A percentile compares a stretch with the other conserved stretches of the same genome.
These are phyloP conservation scores for Chrysoporthe austroafricana DNA, from an alignment of 2,329 filamentous ascomycete genomes.

Conservation along the genomic window DNA sequence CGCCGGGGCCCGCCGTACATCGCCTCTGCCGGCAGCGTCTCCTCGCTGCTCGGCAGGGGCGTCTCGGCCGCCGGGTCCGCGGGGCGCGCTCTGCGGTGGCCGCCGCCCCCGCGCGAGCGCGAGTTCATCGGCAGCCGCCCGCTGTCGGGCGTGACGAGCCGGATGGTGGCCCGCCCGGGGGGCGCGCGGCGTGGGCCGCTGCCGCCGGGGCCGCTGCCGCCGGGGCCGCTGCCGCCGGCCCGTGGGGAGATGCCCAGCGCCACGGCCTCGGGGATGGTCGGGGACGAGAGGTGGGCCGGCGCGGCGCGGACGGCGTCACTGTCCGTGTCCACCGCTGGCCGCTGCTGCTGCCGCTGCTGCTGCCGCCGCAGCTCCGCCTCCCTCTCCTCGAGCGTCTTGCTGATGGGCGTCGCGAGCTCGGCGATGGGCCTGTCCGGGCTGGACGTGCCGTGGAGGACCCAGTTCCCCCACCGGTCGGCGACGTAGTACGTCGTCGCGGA, in stretches of 20 bases:
- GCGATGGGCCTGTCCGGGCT: conserved; percentile 30
- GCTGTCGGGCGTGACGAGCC: conserved; percentile 25
- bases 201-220: no score
- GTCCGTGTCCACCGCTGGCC: conserved; percentile 8
- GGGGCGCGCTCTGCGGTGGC: conserved; percentile 8
- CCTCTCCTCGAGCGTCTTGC: conserved; percentile 26
- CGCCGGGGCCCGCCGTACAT: neutral
- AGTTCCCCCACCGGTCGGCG: conserved; percentile 57
- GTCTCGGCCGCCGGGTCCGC: conserved; percentile 29
- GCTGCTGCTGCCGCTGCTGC: neutral
- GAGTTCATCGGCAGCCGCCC: conserved; percentile 29
- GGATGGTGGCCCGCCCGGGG: conserved; percentile 17
- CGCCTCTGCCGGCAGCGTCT: neutral
- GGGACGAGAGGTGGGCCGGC: conserved; percentile 28
- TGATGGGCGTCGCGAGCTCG: conserved; percentile 32
- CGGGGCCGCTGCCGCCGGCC: neutral
- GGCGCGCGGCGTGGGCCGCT: neutral
- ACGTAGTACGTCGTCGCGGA: conserved; percentile 54
- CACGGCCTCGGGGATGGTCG: conserved; percentile 28
- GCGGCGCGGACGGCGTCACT: conserved; percentile 30
- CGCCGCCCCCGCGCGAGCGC: conserved; percentile 27
- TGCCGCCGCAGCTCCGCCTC: conserved; percentile 17
- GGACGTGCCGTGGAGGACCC: conserved; percentile 49
- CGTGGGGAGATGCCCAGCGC: conserved; percentile 30
- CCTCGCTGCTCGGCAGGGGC: conserved; percentile 29